Evolutionary conservation across 305 asterid genomes (phyloP), one percentile per base, ranked within the genome.

Genomic region (Euphrasia arctica): DNA sequence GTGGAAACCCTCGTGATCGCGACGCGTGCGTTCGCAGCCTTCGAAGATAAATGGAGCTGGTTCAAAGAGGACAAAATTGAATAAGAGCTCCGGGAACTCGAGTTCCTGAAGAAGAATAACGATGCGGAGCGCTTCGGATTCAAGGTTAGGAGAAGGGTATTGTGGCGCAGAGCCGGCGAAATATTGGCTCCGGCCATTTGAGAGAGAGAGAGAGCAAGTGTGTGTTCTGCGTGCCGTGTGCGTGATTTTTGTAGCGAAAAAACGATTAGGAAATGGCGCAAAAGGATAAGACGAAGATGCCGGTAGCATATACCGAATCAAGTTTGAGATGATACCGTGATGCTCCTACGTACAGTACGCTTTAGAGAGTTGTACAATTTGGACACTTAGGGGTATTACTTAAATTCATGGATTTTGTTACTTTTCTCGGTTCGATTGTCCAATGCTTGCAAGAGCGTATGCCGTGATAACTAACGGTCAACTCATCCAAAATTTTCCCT

Each of bases 1-100:
- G 93, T 92, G 68, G 98, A 70, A 31, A 92, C 97, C 43, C 88
- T 86, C 63, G 85, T 8, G 54, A 78, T 29, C 0, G 71, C 66
- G 54, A 54, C 9, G 22, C 74, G 69, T 10, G 68, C 67, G 36
- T 62, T 73, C 13, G 64, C 49, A n/a, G 75, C 12, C 48, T 58
- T 72, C 42, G 75, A 39, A 32, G 54, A 70, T 39, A 67, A 69
- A 73, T 74, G 79, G 72, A 64, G 34, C 58, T 68, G 80, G 11
- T 25, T 70, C 67, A 72, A 65, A 48, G 81, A 58, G 9, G 78
- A 75, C 43, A 75, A 68, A 52, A 63, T 9, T 1, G 83, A 70
- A 2, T 77, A 72, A 32, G 83, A 75, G 51, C 60, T 60, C 41
- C 69, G 71, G 63, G 80, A 74, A 55, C 31, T 25, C 45, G 71